These are phyloP conservation scores for Eucalyptus tenuipes DNA, from an alignment of 345 rosid genomes.

Conservation along the genomic window DNA sequence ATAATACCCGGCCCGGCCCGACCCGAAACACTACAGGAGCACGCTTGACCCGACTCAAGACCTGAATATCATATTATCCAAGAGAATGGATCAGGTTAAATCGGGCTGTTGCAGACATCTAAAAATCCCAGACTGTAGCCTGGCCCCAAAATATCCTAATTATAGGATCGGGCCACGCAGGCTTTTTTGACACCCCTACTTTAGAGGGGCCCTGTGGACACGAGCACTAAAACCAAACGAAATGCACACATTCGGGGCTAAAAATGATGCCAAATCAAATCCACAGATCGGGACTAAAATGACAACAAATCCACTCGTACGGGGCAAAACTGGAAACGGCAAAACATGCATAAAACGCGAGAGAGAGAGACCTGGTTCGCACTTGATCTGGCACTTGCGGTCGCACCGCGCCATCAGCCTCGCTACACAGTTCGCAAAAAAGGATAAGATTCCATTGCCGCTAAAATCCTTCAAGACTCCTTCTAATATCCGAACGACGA, in stretches of 20 bases:
- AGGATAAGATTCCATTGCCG: not conserved
- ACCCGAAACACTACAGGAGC: too few species aligned
- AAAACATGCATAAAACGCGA: not conserved
- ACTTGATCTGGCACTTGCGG: slow-evolving; percentile 36
- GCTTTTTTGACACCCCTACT: too few species aligned
- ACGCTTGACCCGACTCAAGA: too few species aligned
- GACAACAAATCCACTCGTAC: not conserved
- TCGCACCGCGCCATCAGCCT: slow-evolving; percentile 41
- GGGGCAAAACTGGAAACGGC: not conserved
- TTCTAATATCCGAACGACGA: not conserved
- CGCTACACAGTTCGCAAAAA: not conserved
- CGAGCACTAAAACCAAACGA: not conserved
- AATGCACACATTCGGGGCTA: not conserved
- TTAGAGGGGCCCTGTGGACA: too few species aligned
- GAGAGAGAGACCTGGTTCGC: slow-evolving; percentile 7
- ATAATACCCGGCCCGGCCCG: too few species aligned
- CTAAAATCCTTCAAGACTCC: not conserved
- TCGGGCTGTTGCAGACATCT: too few species aligned
- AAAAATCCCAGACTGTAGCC: too few species aligned
- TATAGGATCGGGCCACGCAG: too few species aligned
- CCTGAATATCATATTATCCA: too few species aligned
- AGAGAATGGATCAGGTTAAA: too few species aligned
- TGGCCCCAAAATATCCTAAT: too few species aligned
- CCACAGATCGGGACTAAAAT: not conserved
- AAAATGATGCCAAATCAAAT: too few species aligned